Conservation (phyloP, 495 filamentous ascomycete species). For the Recurvomyces mirabilis region DNA sequence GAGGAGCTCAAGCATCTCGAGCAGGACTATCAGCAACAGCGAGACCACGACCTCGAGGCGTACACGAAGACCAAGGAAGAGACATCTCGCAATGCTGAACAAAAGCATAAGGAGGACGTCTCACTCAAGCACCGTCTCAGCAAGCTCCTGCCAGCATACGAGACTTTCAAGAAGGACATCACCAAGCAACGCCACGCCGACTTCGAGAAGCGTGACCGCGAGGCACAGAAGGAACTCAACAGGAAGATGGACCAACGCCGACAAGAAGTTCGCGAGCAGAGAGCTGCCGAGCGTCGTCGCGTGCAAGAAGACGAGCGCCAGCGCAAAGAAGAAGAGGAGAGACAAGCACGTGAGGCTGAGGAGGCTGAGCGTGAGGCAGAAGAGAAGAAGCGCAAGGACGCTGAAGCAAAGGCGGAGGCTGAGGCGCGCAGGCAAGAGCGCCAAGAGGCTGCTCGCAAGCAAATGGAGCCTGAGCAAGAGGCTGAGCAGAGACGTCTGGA, state of each 20-base stretch:
- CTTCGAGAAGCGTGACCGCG: conserved; percentile 83
- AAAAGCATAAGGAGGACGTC: conserved; percentile 81
- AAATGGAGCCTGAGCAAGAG: conserved; percentile 60
- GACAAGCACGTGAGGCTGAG: conserved; percentile 63
- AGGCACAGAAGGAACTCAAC: conserved; percentile 81
- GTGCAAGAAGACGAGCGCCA: conserved; percentile 67
- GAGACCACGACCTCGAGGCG: conserved; percentile 63
- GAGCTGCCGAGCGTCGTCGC: conserved; percentile 64
- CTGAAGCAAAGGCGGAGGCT: conserved; percentile 69
- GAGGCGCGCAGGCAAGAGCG: conserved; percentile 62
- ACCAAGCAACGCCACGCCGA: conserved; percentile 81
- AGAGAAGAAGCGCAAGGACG: conserved; percentile 48
- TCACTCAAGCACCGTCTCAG: conserved; percentile 83
- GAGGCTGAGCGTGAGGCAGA: conserved; percentile 67
- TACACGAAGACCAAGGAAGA: conserved; percentile 69
- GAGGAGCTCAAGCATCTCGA: conserved; percentile 88
- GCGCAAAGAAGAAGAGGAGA: conserved; percentile 74
- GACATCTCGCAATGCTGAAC: conserved; percentile 65
- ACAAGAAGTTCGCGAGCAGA: conserved; percentile 70
- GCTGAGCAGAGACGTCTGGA: conserved; percentile 34
- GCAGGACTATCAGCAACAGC: conserved; percentile 76
- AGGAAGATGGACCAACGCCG: conserved; percentile 74
- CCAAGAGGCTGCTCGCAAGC: conserved; percentile 46
- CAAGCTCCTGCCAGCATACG: conserved; percentile 70
- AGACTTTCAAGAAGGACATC: conserved; percentile 65